A percentile compares a stretch with the other conserved stretches of the same genome.
Evolutionary conservation across 129 eudicot species (phyloP).

Genomic region (Pseudognaphalium luteoalbum): DNA sequence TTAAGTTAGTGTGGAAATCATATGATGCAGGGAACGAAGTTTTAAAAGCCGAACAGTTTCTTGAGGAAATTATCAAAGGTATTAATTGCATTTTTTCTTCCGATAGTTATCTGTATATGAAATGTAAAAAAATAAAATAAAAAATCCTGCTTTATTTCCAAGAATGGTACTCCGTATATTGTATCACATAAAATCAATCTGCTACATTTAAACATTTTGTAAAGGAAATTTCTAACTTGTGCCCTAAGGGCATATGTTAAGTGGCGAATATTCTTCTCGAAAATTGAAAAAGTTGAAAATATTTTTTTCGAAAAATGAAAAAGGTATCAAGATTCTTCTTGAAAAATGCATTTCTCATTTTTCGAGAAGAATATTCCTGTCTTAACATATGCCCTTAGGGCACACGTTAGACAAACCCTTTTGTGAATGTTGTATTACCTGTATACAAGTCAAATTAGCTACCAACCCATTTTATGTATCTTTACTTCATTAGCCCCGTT

Average conservation of each 20-base stretch:
- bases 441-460: neutral
- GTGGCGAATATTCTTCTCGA: no score
- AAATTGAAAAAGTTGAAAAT: no score
- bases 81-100: neutral
- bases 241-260: no score
- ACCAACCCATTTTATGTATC: neutral
- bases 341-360: no score
- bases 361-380: no score
- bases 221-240: no score
- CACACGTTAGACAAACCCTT: no score
- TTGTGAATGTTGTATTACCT: conserved; percentile 11
- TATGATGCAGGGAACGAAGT: conserved; percentile 67
- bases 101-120: neutral
- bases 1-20: neutral
- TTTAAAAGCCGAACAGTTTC: conserved; percentile 74
- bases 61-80: conserved; percentile 90
- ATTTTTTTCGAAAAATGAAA: no score
- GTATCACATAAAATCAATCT: neutral
- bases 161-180: neutral
- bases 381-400: no score
- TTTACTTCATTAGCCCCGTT: conserved; percentile 7
- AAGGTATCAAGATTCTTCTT: no score
- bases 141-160: neutral
- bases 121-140: neutral
- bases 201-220: neutral